Evolutionary conservation across 2,329 filamentous ascomycete species (phyloP).

Genomic region (Microsporum audouinii): DNA sequence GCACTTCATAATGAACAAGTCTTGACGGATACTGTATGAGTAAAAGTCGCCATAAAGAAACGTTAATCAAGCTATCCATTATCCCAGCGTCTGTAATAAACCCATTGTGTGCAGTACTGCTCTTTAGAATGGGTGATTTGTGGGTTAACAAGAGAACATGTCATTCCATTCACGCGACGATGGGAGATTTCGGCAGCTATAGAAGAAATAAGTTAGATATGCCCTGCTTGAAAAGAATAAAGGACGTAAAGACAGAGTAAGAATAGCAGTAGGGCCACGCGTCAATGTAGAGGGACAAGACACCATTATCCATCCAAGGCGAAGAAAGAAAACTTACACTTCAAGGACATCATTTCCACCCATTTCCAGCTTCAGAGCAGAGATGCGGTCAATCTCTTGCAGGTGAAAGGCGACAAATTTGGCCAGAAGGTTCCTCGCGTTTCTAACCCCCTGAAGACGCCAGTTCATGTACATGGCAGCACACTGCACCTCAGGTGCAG

Average conservation of each 20-base stretch:
- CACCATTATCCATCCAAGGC: background rate
- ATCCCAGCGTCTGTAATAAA: background rate
- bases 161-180: constrained; percentile 2
- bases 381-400: constrained; percentile 18
- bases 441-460: constrained; percentile 12
- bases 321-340: constrained; percentile 8
- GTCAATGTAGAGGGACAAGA: background rate
- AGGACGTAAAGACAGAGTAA: background rate
- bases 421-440: constrained; percentile 12
- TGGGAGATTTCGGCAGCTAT: constrained; percentile 3
- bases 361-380: constrained; percentile 7
- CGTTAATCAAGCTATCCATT: background rate
- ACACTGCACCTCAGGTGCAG: background rate
- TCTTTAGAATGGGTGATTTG: background rate
- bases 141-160: background rate
- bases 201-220: background rate
- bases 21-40: too few relatives aligned
- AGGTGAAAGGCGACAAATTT: constrained; percentile 18
- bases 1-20: background rate
- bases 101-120: background rate
- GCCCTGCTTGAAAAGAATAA: background rate
- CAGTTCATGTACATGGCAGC: constrained; percentile 9
- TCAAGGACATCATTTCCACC: background rate
- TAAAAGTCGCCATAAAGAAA: background rate
- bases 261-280: background rate